Conservation (phyloP, 2,329 filamentous ascomycete genomes). For the Penicillium expansum region DNA sequence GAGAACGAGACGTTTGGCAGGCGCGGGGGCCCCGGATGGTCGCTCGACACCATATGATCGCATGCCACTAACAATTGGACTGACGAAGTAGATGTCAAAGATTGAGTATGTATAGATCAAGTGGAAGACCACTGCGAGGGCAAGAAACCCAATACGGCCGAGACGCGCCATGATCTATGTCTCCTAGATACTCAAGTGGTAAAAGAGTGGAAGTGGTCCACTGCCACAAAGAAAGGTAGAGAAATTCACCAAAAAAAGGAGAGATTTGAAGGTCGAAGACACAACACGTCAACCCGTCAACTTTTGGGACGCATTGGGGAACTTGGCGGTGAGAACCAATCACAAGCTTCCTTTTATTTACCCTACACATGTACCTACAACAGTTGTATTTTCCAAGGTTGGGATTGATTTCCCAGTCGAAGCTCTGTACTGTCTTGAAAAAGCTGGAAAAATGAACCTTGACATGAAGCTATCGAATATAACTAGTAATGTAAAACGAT, state of each 20-base stretch:
- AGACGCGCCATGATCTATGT: slow-evolving; percentile 49
- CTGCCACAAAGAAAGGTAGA: slow-evolving; percentile 13
- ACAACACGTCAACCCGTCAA: slow-evolving; percentile 10
- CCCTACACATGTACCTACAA: background rate
- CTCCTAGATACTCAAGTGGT: slow-evolving; percentile 7
- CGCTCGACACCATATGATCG: slow-evolving; percentile 70
- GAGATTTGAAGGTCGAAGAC: slow-evolving; percentile 13
- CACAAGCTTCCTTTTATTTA: slow-evolving; percentile 14
- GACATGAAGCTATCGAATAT: background rate
- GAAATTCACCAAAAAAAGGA: slow-evolving; percentile 16
- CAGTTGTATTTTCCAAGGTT: background rate
- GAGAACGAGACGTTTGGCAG: slow-evolving; percentile 84
- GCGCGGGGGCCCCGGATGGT: slow-evolving; percentile 59
- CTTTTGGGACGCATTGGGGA: slow-evolving; percentile 17
- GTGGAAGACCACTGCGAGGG: slow-evolving; percentile 88
- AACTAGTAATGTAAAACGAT: background rate
- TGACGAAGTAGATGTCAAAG: slow-evolving; percentile 98
- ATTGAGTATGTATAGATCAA: slow-evolving; percentile 91
- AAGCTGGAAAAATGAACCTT: background rate
- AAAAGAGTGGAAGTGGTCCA: slow-evolving; percentile 26
- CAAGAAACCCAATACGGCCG: slow-evolving; percentile 76
- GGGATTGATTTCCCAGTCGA: background rate
- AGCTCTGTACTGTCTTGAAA: background rate
- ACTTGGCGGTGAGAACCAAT: slow-evolving; percentile 28
- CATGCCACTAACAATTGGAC: slow-evolving; percentile 96